phyloP scores from a whole-genome alignment of 2,329 filamentous ascomycete species.

The Fonsecaea nubica region DNA sequence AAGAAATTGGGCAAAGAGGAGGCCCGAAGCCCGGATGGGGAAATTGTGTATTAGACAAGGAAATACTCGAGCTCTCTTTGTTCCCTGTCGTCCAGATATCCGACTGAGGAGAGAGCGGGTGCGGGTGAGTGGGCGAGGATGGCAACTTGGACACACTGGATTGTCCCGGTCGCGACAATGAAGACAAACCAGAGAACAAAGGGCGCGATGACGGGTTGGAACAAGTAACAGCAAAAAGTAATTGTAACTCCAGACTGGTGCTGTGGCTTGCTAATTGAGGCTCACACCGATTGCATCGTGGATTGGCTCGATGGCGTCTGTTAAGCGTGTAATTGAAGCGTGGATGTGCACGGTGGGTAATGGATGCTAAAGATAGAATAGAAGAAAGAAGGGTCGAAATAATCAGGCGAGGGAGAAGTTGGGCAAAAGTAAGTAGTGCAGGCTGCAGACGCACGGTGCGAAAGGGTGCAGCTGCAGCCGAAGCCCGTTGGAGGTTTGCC shows the following conservation, averaged over 20 bases:
- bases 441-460: constrained; percentile 7
- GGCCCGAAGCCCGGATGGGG: constrained; percentile 3
- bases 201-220: constrained; percentile 8
- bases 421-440: constrained; percentile 19
- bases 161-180: constrained; percentile 16
- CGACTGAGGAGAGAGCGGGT: constrained; percentile 3
- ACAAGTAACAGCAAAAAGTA: constrained; percentile 8
- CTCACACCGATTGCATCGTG: constrained; percentile 16
- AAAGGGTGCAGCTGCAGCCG: constrained; percentile 2
- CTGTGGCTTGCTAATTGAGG: constrained; percentile 28
- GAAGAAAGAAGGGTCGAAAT: constrained; percentile 26
- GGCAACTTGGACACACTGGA: constrained; percentile 2
- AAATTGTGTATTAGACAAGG: constrained; percentile 18
- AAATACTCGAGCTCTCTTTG: constrained; percentile 11
- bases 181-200: constrained; percentile 13
- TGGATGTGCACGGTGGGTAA: constrained; percentile 30
- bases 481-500: constrained; percentile 1
- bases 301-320: constrained; percentile 26
- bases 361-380: constrained; percentile 42
- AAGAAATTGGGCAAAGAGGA: constrained; percentile 13
- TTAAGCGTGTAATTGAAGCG: constrained; percentile 25
- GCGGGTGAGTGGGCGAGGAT: constrained; percentile 14
- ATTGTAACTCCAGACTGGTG: constrained; percentile 12
- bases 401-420: constrained; percentile 24
- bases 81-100: not conserved